Conservation (phyloP, 2,329 filamentous ascomycete species). For the Penicillium italicum region DNA sequence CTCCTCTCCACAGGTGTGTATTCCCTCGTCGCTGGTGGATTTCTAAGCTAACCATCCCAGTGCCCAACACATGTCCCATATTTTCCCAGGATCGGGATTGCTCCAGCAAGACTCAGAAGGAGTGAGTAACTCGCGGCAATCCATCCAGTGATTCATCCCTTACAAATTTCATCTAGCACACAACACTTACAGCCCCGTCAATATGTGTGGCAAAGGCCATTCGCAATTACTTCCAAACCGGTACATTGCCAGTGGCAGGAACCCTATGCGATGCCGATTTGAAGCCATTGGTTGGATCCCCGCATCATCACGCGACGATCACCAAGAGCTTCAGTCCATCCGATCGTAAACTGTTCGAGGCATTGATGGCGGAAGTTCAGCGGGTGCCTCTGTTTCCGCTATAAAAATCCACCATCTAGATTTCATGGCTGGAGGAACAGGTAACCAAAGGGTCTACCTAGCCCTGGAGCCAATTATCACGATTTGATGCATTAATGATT, state of each 20-base stretch:
- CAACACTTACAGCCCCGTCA: constrained; percentile 35
- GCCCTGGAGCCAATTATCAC: background rate
- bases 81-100: constrained; percentile 45
- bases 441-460: background rate
- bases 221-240: constrained; percentile 43
- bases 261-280: constrained; percentile 38
- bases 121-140: constrained; percentile 26
- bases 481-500: constrained; percentile 3
- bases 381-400: background rate
- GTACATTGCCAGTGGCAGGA: constrained; percentile 34
- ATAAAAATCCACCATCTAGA: background rate
- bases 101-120: constrained; percentile 46
- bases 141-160: background rate
- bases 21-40: background rate
- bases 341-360: constrained; percentile 16
- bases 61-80: constrained; percentile 35
- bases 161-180: constrained; percentile 25
- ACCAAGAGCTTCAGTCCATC: constrained; percentile 7
- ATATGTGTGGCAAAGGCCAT: constrained; percentile 37
- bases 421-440: background rate
- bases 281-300: constrained; percentile 31
- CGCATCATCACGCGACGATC: constrained; percentile 1
- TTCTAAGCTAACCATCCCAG: constrained; percentile 9
- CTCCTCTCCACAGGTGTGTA: constrained; percentile 45
- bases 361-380: constrained; percentile 17